Evolutionary conservation across 179 eudicot genomes (phyloP).

Genomic region (Pouteria campechiana): DNA sequence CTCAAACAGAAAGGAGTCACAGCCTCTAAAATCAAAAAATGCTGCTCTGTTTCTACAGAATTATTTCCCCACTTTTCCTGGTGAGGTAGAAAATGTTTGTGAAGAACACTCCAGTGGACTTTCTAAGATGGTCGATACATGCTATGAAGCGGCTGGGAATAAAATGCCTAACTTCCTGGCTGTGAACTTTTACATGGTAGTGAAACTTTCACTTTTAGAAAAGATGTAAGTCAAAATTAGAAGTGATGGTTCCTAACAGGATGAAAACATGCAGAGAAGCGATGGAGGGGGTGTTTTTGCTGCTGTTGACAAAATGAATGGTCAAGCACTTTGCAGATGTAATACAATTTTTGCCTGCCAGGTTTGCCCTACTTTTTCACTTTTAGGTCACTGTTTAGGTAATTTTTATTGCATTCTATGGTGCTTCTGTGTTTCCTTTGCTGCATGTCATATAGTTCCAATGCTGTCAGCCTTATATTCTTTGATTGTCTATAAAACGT

Average conservation of each 20-base stretch:
- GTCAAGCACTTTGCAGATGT: conserved; percentile 74
- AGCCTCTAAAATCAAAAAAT: conserved; percentile 53
- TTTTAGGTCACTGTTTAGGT: too few relatives aligned
- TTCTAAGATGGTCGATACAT: conserved; percentile 56
- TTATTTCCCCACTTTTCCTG: conserved; percentile 55
- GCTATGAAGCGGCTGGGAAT: conserved; percentile 52
- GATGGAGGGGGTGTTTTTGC: conserved; percentile 91
- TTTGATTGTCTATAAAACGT: too few relatives aligned
- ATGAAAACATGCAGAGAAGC: conserved; percentile 48
- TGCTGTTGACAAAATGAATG: conserved; percentile 76
- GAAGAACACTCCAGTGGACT: conserved; percentile 80
- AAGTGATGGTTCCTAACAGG: background rate
- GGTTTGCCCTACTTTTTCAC: too few relatives aligned
- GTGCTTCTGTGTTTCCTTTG: too few relatives aligned
- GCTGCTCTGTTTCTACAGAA: conserved; percentile 70
- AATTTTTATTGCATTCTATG: too few relatives aligned
- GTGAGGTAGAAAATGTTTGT: conserved; percentile 59
- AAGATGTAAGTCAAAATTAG: background rate
- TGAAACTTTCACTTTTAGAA: too few relatives aligned
- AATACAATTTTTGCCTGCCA: conserved; percentile 47
- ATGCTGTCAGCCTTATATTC: too few relatives aligned
- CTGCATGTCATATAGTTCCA: too few relatives aligned
- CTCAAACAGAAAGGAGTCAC: conserved; percentile 85
- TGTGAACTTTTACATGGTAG: conserved; percentile 91
- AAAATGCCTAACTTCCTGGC: conserved; percentile 89